phyloP scores from a whole-genome alignment of 805 yeast genomes.

The Teunomyces cretensis region DNA sequence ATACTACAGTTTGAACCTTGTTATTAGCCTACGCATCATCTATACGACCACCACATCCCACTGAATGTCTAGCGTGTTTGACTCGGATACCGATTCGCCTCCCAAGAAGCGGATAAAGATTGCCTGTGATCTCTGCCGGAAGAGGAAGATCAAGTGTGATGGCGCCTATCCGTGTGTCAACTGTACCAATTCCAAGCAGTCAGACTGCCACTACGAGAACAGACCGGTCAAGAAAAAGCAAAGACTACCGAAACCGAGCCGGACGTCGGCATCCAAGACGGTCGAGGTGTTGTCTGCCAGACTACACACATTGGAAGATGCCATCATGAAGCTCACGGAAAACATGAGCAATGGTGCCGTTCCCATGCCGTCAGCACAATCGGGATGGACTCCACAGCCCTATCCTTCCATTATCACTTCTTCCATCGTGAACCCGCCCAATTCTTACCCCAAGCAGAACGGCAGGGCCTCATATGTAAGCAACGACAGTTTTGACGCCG shows the following conservation, averaged over 20 bases:
- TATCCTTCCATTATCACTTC: neutral
- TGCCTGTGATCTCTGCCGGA: constrained; percentile 35
- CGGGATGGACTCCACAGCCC: too few species aligned
- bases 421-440: neutral
- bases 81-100: constrained; percentile 8
- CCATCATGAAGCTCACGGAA: neutral
- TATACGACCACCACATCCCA: neutral
- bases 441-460: neutral
- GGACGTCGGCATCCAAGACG: neutral
- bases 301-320: neutral
- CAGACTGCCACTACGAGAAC: constrained; percentile 25
- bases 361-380: too few species aligned
- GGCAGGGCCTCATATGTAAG: neutral
- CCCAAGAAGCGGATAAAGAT: constrained; percentile 14
- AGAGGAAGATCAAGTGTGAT: constrained; percentile 34
- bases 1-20: too few species aligned
- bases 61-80: constrained; percentile 14
- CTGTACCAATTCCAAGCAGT: constrained; percentile 18
- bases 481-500: too few species aligned
- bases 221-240: constrained; percentile 11
- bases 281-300: neutral
- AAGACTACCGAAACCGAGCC: neutral
- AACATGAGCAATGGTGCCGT: neutral
- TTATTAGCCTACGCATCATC: too few species aligned
- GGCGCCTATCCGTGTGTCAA: constrained; percentile 31